Conservation (phyloP, 345 rosid species). For the Cardiospermum halicacabum region DNA sequence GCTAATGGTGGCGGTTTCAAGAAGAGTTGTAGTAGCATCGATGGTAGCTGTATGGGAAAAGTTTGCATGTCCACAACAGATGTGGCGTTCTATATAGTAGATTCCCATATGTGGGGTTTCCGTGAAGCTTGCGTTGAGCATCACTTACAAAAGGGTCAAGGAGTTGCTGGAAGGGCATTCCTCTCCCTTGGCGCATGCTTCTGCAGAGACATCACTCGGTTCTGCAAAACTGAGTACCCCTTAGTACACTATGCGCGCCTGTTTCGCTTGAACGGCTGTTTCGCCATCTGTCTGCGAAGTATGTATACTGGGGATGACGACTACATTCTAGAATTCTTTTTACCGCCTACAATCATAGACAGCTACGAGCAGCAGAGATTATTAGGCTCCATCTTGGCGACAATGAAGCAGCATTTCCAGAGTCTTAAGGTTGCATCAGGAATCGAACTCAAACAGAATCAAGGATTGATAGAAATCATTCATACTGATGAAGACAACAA, state of each 20-base stretch:
- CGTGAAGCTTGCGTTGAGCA: slow-evolving; percentile 92
- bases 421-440: slow-evolving; percentile 79
- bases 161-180: slow-evolving; percentile 88
- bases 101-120: slow-evolving; percentile 93
- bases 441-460: slow-evolving; percentile 46
- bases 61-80: slow-evolving; percentile 95
- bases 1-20: slow-evolving; percentile 82
- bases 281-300: slow-evolving; percentile 79
- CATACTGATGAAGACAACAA: slow-evolving; percentile 45
- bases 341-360: slow-evolving; percentile 51
- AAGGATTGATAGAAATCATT: slow-evolving; percentile 57
- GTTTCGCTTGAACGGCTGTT: slow-evolving; percentile 72
- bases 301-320: slow-evolving; percentile 74
- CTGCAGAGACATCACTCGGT: slow-evolving; percentile 60
- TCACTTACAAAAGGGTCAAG: slow-evolving; percentile 93
- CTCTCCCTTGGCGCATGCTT: slow-evolving; percentile 68
- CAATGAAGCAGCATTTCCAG: slow-evolving; percentile 75
- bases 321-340: slow-evolving; percentile 81
- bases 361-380: slow-evolving; percentile 44
- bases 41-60: slow-evolving; percentile 81
- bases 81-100: slow-evolving; percentile 78
- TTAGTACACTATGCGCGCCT: slow-evolving; percentile 94
- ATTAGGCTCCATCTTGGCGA: slow-evolving; percentile 60
- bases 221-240: slow-evolving; percentile 88
- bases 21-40: slow-evolving; percentile 86